Percentiles rank a stretch among this genome's conserved stretches.
These are phyloP conservation scores for Jaltomata sinuosa DNA, from an alignment of 257 asterid genomes.

Conservation along the genomic window DNA sequence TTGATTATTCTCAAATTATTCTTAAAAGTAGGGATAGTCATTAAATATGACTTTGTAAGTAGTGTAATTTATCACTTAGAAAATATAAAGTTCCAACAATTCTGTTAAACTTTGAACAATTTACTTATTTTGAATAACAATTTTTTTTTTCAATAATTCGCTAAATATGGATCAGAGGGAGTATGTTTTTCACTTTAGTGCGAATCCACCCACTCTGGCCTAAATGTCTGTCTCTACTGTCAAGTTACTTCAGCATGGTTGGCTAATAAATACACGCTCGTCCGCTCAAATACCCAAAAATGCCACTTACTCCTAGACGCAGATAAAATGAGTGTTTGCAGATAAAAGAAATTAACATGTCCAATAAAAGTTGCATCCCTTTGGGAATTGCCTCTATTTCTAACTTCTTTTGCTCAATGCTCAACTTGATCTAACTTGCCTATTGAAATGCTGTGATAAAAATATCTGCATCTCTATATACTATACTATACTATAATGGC, in stretches of 20 bases:
- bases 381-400: neutral
- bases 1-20: too few relatives aligned
- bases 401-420: neutral
- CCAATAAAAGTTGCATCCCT: neutral
- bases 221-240: neutral
- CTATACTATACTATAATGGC: conserved; percentile 45
- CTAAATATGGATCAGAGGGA: too few relatives aligned
- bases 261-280: conserved; percentile 2
- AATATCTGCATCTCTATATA: neutral
- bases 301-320: neutral
- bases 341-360: neutral
- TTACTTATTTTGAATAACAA: too few relatives aligned
- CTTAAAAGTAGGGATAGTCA: too few relatives aligned
- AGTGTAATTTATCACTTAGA: too few relatives aligned
- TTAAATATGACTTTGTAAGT: too few relatives aligned
- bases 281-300: neutral
- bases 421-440: neutral
- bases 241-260: neutral
- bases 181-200: too few relatives aligned
- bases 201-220: conserved; percentile 4
- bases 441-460: neutral
- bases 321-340: neutral
- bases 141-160: too few relatives aligned
- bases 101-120: too few relatives aligned
- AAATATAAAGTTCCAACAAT: too few relatives aligned